Evolutionary conservation across 345 rosid species (phyloP), one percentile per base, ranked within the genome.

Genomic region (Heritiera littoralis): DNA sequence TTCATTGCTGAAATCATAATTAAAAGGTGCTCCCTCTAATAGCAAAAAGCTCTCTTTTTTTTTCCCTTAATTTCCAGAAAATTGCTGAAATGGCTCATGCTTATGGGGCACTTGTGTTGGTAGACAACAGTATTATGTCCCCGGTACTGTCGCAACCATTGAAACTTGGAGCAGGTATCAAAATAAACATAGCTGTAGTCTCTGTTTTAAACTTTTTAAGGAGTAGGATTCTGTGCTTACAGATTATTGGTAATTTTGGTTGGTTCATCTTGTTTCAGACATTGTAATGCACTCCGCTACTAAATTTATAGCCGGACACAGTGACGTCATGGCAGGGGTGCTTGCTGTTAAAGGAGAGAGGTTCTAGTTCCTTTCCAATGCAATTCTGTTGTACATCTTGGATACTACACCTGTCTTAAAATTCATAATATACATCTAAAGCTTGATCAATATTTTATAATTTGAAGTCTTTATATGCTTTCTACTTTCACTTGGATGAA

Each of bases 201-300:
- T 65, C n/a, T 52, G 48, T 80, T 64, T 61, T 30, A 66, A 17
- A 58, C 3, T 48, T 78, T 45, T 28, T 61, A 10, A 32, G 28
- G 46, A 72, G 32, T 74, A 43, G 48, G 65, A 67, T 69, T 46
- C 3, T 71, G 78, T 40, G 28, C 20, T 23, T 63, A 15, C 43
- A 56, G 64, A 7, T 30, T 79, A 30, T 23, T 83, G 48, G 35
- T 80, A 30, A 46, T 76, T 78, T 74, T 80, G 66, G 56, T 78
- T 84, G 20, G 17, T n/a, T 79, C 38, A 41, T 79, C 67, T 9
- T 66, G 18, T 60, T 54, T 30, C 89, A 92, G 99, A 96, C 80
- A 96, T 94, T 49, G 98, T 94, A 71, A 94, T 96, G 99, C 97
- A 94, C 76, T 96, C 99, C 0, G 98, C 97, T 78, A 96, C 99